These are phyloP conservation scores for Conticribra weissflogii DNA, from an alignment of 108 stramenopile species.

Conservation along the genomic window DNA sequence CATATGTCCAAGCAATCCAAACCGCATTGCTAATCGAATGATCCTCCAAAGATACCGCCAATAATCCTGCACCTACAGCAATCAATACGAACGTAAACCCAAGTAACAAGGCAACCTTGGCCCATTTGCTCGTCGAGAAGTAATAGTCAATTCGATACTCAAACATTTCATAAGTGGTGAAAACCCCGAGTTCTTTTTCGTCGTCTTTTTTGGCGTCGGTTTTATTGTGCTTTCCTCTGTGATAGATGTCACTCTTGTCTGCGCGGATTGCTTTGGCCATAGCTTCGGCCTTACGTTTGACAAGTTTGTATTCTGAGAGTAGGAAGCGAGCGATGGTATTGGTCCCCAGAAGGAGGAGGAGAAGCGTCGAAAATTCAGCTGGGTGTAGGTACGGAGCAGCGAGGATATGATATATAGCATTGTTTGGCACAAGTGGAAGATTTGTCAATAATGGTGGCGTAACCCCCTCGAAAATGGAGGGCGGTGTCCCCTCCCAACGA, in stretches of 20 bases:
- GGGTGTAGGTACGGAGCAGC: neutral
- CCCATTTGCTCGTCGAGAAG: conserved; percentile 32
- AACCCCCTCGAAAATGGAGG: neutral
- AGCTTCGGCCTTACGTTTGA: conserved; percentile 15
- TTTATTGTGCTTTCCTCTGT: neutral
- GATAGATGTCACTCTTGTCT: neutral
- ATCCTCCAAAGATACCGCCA: conserved; percentile 13
- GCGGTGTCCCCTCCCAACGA: too few species aligned
- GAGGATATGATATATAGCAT: neutral
- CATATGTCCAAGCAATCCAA: conserved; percentile 57
- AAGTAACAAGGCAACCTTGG: conserved; percentile 35
- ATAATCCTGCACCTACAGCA: conserved; percentile 20
- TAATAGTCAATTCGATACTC: conserved; percentile 39
- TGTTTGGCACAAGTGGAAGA: neutral
- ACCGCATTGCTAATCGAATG: conserved; percentile 18
- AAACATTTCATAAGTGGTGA: conserved; percentile 25
- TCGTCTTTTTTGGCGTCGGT: neutral
- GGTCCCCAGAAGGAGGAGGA: conserved; percentile 24
- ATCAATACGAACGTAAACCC: conserved; percentile 39
- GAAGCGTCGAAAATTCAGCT: conserved; percentile 5
- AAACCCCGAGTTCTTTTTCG: neutral
- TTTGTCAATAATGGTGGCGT: neutral
- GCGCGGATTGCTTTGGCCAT: conserved; percentile 7
- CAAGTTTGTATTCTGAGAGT: conserved; percentile 28
- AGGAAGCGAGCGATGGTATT: conserved; percentile 26